A percentile compares a stretch with the other conserved stretches of the same genome.
Evolutionary conservation across 192 early-diverging fungal genomes (phyloP).

Genomic region (Coemansia sp.): DNA sequence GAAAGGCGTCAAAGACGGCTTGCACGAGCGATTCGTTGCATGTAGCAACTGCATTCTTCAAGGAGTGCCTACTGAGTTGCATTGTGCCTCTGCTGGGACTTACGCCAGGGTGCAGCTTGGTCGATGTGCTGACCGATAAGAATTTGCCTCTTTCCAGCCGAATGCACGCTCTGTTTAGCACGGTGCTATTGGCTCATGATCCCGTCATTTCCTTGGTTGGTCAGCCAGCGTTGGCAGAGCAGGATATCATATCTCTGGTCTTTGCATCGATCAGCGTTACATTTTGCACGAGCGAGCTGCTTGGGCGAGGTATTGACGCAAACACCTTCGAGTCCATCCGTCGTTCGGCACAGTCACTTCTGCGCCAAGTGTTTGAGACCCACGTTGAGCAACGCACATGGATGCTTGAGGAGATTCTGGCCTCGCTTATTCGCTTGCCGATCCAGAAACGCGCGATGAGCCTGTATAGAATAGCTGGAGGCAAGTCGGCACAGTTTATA

Average conservation of each 20-base stretch:
- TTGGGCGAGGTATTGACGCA: slow-evolving; percentile 16
- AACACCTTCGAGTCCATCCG: slow-evolving; percentile 45
- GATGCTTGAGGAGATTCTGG: slow-evolving; percentile 88
- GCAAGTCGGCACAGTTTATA: slow-evolving; percentile 69
- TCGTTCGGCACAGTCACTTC: slow-evolving; percentile 40
- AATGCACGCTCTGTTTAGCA: slow-evolving; percentile 26
- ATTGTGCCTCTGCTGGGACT: slow-evolving; percentile 39
- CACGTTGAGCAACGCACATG: slow-evolving; percentile 65
- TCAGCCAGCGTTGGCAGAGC: slow-evolving; percentile 28
- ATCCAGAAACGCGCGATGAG: slow-evolving; percentile 57
- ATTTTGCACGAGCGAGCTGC: slow-evolving; percentile 36
- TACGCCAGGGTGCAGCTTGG: slow-evolving; percentile 18
- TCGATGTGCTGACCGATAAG: slow-evolving; percentile 5
- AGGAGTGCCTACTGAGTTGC: slow-evolving; percentile 39
- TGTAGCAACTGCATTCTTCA: slow-evolving; percentile 26
- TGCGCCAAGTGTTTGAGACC: slow-evolving; percentile 40
- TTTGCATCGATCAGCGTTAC: slow-evolving; percentile 46
- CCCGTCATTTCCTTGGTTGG: slow-evolving; percentile 21
- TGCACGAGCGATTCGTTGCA: slow-evolving; percentile 40
- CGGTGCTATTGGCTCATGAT: slow-evolving; percentile 19
- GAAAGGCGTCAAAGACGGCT: slow-evolving; percentile 27
- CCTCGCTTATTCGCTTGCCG: slow-evolving; percentile 70
- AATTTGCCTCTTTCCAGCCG: slow-evolving; percentile 7
- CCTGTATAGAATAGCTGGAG: slow-evolving; percentile 63
- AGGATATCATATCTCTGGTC: slow-evolving; percentile 45